Conservation (phyloP, 306 rosid genomes). For the Senna tora region DNA sequence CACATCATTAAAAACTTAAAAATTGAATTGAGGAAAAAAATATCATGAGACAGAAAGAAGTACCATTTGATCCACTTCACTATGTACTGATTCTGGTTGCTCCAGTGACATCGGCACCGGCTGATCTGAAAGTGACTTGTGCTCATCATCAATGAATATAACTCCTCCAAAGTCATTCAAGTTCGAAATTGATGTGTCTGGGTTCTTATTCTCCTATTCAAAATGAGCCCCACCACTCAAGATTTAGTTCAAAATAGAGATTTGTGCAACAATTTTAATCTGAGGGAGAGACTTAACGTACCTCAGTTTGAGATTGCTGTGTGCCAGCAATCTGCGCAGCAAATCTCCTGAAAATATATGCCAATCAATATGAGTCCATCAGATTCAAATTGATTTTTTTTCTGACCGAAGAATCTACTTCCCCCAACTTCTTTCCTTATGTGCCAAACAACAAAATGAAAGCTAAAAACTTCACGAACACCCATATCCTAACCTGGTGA, state of each 20-base stretch:
- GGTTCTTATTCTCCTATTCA: slow-evolving; percentile 59
- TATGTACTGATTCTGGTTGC: slow-evolving; percentile 43
- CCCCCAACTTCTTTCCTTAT: slow-evolving; percentile 3
- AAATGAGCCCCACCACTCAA: slow-evolving; percentile 36
- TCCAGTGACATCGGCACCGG: slow-evolving; percentile 91
- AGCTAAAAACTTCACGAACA: not conserved
- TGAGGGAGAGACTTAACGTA: slow-evolving; percentile 31
- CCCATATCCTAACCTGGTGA: slow-evolving; percentile 55
- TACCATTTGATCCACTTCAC: slow-evolving; percentile 72
- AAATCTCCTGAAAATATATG: slow-evolving; percentile 47
- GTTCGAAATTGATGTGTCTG: slow-evolving; percentile 42
- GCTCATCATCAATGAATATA: slow-evolving; percentile 79
- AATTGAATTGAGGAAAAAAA: slow-evolving; percentile 12
- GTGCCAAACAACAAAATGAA: not conserved
- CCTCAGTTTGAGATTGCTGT: slow-evolving; percentile 57
- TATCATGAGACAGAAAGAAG: not conserved
- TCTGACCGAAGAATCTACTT: not conserved
- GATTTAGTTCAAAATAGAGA: slow-evolving; percentile 21
- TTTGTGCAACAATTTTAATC: slow-evolving; percentile 7
- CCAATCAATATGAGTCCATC: slow-evolving; percentile 10
- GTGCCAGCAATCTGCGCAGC: slow-evolving; percentile 62
- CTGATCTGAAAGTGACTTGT: slow-evolving; percentile 56
- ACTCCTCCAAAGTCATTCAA: slow-evolving; percentile 62
- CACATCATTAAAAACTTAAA: slow-evolving; percentile 10
- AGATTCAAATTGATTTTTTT: no score